phyloP scores from a whole-genome alignment of 805 yeast species.

The Ogataea thermomethanolica region DNA sequence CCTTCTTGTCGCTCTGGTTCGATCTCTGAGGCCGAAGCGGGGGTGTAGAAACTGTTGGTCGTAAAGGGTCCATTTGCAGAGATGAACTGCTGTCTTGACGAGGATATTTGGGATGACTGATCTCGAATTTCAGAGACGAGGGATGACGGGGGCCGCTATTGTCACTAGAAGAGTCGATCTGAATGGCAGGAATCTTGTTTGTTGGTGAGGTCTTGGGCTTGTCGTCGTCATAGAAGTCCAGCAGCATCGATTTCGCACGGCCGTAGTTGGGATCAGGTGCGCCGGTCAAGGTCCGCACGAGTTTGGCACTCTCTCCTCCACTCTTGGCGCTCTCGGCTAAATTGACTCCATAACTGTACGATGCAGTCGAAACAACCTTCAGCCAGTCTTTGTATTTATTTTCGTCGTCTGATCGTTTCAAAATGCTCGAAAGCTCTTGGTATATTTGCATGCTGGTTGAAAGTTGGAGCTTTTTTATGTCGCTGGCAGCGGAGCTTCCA shows the following conservation, averaged over 20 bases:
- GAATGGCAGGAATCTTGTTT: constrained; percentile 12
- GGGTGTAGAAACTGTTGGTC: constrained; percentile 2
- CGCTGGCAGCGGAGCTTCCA: constrained; percentile 21
- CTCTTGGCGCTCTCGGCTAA: constrained; percentile 36
- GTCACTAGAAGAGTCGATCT: constrained; percentile 11
- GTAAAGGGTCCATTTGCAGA: constrained; percentile 2
- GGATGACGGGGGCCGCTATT: constrained; percentile 20
- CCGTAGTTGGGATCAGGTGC: constrained; percentile 32
- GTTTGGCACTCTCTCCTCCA: constrained; percentile 37
- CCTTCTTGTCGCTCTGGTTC: constrained; percentile 12
- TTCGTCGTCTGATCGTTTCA: constrained; percentile 22
- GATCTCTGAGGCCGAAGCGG: constrained; percentile 4
- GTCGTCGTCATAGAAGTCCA: constrained; percentile 14
- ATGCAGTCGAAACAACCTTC: constrained; percentile 31
- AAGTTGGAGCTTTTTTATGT: constrained; percentile 23
- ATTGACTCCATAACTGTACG: constrained; percentile 32
- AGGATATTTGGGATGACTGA: constrained; percentile 21
- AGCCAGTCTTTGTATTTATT: constrained; percentile 31
- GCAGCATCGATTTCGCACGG: constrained; percentile 31
- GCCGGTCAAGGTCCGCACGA: constrained; percentile 42
- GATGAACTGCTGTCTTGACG: neutral
- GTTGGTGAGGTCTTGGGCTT: constrained; percentile 4
- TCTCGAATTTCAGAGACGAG: constrained; percentile 23
- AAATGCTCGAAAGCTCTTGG: constrained; percentile 22
- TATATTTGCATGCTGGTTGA: constrained; percentile 27